Evolutionary conservation across 2,329 filamentous ascomycete species (phyloP), one percentile per base, ranked within the genome.

Genomic region (Penicillium sp.): DNA sequence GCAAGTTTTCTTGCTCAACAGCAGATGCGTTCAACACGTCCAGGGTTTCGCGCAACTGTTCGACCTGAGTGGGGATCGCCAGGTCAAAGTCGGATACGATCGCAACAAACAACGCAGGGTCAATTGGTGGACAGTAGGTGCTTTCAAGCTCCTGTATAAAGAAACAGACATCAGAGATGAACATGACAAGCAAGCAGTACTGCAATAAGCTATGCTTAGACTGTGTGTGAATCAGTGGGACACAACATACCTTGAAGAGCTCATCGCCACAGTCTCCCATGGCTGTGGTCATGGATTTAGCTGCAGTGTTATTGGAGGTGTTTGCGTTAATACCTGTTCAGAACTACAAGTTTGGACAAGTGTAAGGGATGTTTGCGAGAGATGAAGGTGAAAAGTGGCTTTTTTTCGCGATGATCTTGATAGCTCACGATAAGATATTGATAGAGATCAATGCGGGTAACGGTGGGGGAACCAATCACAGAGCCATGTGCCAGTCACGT

Each of bases 81-180:
- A 93, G 77, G 65, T 92, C 84, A 73, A 86, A 90, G 69, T 97
- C 93, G 52, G 80, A 84, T 6, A 86, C 80, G 50, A 97, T 89
- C 4, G 91, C 88, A 54, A 88, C 82, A 58, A 97, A 84, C 13
- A 93, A 82, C 0, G 90, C 84, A 63, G 91, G 85, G 65, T 97
- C 93, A 41, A 97, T 75, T 19, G 88, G 83, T 25, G 89, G 84
- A 70, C 87, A 87, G 69, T 91, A 93, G 62, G 88, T 85, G 60
- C 86, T 82, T 86, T 93, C 71, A 25, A 78, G 65, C 43, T 74
- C 73, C 75, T 78, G 40, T 17, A 13, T 23, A 13, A 4, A 9
- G 4, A n/a, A 29, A 27, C 17, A 21, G 6, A 6, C 4, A 17
- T 57, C 4, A 54, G 50, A 23, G 9, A 17, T 21, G 2, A 29